A percentile compares a stretch with the other conserved stretches of the same genome.
Conservation (phyloP, 768 basidiomycete genomes). For the Termitomyces sp. region DNA sequence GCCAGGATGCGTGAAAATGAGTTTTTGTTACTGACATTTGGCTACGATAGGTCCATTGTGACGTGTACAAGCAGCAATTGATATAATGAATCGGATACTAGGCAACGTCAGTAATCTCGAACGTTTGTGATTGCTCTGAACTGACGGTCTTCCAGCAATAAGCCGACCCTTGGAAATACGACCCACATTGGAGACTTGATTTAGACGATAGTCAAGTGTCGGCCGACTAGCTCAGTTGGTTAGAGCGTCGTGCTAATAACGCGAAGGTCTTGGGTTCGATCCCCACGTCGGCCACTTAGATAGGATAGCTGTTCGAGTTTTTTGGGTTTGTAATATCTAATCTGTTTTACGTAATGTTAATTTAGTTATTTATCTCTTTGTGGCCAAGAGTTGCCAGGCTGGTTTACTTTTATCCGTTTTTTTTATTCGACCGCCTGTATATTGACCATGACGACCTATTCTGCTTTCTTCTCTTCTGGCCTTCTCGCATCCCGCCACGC, state of each 20-base stretch:
- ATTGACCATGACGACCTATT: slow-evolving; percentile 41
- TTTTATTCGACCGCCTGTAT: background rate
- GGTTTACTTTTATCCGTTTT: slow-evolving; percentile 1
- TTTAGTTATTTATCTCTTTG: background rate
- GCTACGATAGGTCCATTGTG: no score
- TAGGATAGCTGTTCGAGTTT: no score
- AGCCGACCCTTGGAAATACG: no score
- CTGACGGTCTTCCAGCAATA: no score
- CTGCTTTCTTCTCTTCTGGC: slow-evolving; percentile 67
- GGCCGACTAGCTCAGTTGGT: slow-evolving; percentile 82
- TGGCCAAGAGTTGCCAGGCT: background rate
- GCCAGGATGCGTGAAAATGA: no score
- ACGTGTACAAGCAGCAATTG: no score
- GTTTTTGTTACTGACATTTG: no score
- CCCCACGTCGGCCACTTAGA: slow-evolving; percentile 52
- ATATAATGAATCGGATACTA: no score
- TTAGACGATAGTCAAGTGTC: no score
- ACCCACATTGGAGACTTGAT: no score
- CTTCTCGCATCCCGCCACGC: slow-evolving; percentile 46
- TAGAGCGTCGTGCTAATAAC: slow-evolving; percentile 83
- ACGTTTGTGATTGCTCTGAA: no score
- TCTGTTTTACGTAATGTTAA: slow-evolving; percentile 9
- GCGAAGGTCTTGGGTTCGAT: slow-evolving; percentile 69
- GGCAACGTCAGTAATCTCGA: no score
- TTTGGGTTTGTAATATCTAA: background rate